A percentile compares a stretch with the other conserved stretches of the same genome.
Evolutionary conservation across 176 grass and related monocot genomes (phyloP).

Genomic region (Carex myosuroides): DNA sequence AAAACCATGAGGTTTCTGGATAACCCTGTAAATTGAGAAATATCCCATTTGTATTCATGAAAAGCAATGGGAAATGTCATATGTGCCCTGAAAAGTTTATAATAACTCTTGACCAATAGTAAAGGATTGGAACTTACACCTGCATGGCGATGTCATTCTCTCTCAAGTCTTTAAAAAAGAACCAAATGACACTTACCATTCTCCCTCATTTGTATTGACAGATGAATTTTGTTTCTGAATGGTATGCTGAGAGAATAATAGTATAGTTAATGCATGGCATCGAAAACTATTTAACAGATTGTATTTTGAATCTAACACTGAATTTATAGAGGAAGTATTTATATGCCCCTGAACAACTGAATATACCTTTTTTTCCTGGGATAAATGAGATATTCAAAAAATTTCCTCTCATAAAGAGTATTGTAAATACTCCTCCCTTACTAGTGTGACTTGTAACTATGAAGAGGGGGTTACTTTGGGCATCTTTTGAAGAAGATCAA

Average conservation of each 20-base stretch:
- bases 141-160: background rate
- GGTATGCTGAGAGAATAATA: background rate
- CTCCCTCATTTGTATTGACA: background rate
- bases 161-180: background rate
- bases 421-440: background rate
- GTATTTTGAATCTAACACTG: background rate
- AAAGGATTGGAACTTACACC: background rate
- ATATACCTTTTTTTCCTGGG: background rate
- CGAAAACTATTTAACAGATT: background rate
- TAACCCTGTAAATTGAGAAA: background rate
- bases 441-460: background rate
- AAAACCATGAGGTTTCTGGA: background rate
- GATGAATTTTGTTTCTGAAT: background rate
- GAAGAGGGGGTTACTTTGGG: background rate
- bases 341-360: background rate
- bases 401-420: background rate
- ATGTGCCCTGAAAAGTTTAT: background rate
- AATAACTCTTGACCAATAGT: background rate
- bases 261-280: background rate
- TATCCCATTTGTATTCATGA: conserved; percentile 14
- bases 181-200: background rate
- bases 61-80: background rate
- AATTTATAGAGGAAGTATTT: background rate
- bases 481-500: background rate
- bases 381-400: background rate